A percentile compares a stretch with the other conserved stretches of the same genome.
Evolutionary conservation across 306 rosid genomes (phyloP).

Genomic region (Inga oerstediana): DNA sequence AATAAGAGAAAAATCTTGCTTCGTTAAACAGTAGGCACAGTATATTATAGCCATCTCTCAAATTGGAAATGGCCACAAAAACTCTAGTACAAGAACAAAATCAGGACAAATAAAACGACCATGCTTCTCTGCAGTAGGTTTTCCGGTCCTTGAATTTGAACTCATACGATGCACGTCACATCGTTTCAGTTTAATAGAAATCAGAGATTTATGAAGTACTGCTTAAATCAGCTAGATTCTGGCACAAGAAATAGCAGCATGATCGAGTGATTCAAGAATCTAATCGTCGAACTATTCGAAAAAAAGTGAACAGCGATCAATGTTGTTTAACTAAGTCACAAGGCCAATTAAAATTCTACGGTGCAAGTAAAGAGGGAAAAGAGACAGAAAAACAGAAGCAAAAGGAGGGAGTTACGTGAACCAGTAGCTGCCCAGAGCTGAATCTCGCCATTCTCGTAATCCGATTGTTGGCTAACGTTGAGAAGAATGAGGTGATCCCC

Average conservation of each 20-base stretch:
- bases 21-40: neutral
- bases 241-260: neutral
- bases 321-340: neutral
- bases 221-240: neutral
- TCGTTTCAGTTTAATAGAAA: neutral
- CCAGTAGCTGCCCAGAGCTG: conserved; percentile 85
- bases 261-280: neutral
- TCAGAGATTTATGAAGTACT: neutral
- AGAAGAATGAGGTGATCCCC: conserved; percentile 77
- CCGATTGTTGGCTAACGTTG: conserved; percentile 45
- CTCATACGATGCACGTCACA: neutral
- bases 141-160: neutral
- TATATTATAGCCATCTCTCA: neutral
- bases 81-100: neutral
- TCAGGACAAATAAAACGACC: neutral
- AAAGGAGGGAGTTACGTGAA: conserved; percentile 55
- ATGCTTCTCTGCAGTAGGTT: neutral
- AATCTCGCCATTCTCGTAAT: conserved; percentile 75
- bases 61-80: neutral
- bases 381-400: neutral
- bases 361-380: neutral
- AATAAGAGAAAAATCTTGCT: neutral
- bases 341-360: neutral
- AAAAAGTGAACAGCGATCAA: neutral
- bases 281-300: neutral